Conservation (phyloP, 2,329 filamentous ascomycete genomes). For the Fusarium xyrophilum region DNA sequence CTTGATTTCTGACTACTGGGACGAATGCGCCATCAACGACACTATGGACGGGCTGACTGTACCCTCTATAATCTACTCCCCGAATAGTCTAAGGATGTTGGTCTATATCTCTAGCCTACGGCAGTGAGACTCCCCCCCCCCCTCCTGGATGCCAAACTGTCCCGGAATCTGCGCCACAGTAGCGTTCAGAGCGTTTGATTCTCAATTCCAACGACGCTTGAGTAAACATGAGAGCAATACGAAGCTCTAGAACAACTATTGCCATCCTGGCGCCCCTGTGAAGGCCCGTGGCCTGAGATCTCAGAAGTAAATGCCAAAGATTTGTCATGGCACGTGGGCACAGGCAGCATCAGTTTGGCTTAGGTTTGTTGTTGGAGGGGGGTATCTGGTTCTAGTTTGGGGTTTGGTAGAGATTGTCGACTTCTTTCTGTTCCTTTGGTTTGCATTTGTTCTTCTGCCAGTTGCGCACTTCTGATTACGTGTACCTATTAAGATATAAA, state of each 20-base stretch:
- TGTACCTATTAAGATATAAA: background rate
- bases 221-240: accelerated
- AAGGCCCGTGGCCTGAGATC: too few relatives aligned
- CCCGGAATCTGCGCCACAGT: accelerated
- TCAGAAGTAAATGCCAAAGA: too few relatives aligned
- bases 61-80: accelerated
- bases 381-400: too few relatives aligned
- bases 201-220: background rate
- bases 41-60: accelerated
- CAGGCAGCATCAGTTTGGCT: accelerated
- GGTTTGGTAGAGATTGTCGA: background rate
- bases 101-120: accelerated
- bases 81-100: accelerated
- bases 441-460: background rate
- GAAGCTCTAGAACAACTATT: accelerated
- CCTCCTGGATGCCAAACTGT: accelerated
- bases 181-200: accelerated
- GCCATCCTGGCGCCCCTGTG: accelerated
- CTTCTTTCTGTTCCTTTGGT: background rate
- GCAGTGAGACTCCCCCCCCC: too few relatives aligned
- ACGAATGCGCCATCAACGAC: too few relatives aligned
- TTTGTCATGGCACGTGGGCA: accelerated
- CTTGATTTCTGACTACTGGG: too few relatives aligned
- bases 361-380: background rate
- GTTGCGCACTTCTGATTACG: background rate